A percentile compares a stretch with the other conserved stretches of the same genome.
Conservation (phyloP, 2,329 filamentous ascomycete genomes). For the Coniochaeta sp. region DNA sequence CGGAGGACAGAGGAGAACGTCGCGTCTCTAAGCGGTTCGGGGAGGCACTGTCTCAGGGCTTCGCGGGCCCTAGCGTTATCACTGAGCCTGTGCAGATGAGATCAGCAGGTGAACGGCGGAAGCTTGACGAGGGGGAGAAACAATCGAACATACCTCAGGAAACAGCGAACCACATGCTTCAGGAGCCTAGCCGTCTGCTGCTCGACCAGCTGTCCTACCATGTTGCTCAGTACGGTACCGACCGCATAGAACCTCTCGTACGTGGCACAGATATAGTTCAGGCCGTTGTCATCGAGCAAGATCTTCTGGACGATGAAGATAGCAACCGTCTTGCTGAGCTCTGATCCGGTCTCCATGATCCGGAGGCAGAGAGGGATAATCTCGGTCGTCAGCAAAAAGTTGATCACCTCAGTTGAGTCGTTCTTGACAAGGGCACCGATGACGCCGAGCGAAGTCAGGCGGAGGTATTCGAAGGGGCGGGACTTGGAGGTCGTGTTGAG, state of each 20-base stretch:
- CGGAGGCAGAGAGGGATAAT: constrained; percentile 96
- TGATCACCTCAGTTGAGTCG: constrained; percentile 96
- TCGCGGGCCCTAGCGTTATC: constrained; percentile 95
- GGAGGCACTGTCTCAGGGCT: constrained; percentile 89
- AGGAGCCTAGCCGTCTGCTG: constrained; percentile 92
- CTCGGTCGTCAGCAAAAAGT: constrained; percentile 95
- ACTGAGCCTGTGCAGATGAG: constrained; percentile 59
- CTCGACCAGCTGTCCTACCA: constrained; percentile 96
- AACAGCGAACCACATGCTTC: constrained; percentile 97
- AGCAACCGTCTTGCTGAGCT: constrained; percentile 96
- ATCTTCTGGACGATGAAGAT: constrained; percentile 99
- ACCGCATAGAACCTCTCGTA: constrained; percentile 99
- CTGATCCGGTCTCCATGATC: constrained; percentile 98
- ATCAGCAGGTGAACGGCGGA: too few relatives aligned
- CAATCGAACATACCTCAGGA: constrained; percentile 64
- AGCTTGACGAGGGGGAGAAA: too few relatives aligned
- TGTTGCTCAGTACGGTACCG: constrained; percentile 94
- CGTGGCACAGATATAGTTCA: constrained; percentile 97
- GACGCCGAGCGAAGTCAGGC: constrained; percentile 89
- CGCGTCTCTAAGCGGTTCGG: constrained; percentile 95
- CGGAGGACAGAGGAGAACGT: constrained; percentile 95
- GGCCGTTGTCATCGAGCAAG: constrained; percentile 86
- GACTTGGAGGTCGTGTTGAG: constrained; percentile 98
- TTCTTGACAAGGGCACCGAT: constrained; percentile 98
- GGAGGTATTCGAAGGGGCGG: constrained; percentile 92